A percentile compares a stretch with the other conserved stretches of the same genome.
These are phyloP conservation scores for Mallotus repandus DNA, from an alignment of 441 rosid species.

Conservation along the genomic window DNA sequence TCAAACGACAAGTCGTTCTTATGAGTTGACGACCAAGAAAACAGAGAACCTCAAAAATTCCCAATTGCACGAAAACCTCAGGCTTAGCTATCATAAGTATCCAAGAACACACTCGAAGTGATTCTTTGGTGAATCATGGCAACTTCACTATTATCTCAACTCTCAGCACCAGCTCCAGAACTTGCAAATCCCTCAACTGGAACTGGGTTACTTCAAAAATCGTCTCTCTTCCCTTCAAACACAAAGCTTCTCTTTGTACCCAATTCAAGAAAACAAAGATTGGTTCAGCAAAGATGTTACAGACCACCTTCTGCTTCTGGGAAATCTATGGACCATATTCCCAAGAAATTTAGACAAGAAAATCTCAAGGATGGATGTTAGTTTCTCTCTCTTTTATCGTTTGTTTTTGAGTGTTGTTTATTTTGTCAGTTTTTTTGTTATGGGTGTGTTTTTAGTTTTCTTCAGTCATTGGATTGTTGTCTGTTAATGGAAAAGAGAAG, in stretches of 20 bases:
- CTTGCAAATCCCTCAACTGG: slow-evolving; percentile 24
- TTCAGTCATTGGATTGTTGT: neutral
- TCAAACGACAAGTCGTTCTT: too few species aligned
- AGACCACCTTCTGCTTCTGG: slow-evolving; percentile 40
- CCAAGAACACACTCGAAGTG: neutral
- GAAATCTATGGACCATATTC: slow-evolving; percentile 53
- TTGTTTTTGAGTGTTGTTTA: neutral
- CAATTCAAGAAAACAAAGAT: slow-evolving; percentile 24
- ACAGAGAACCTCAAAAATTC: neutral
- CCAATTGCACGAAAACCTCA: slow-evolving; percentile 7
- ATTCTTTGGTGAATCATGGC: slow-evolving; percentile 38
- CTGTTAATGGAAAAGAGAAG: neutral
- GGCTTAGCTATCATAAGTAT: slow-evolving; percentile 1
- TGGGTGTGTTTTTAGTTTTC: neutral
- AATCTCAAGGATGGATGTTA: slow-evolving; percentile 77
- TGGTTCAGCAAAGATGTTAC: slow-evolving; percentile 20
- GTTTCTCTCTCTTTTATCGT: slow-evolving; percentile 18
- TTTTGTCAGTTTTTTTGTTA: neutral
- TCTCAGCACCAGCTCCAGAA: slow-evolving; percentile 43
- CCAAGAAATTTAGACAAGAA: slow-evolving; percentile 66
- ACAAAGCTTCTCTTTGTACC: slow-evolving; percentile 33
- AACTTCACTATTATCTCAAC: slow-evolving; percentile 46
- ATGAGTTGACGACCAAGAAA: neutral
- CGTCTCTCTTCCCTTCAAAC: slow-evolving; percentile 49
- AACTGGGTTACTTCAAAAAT: slow-evolving; percentile 33